A percentile compares a stretch with the other conserved stretches of the same genome.
These are phyloP conservation scores for Diaporthe sp. DNA, from an alignment of 2,329 filamentous ascomycete species.

Conservation along the genomic window DNA sequence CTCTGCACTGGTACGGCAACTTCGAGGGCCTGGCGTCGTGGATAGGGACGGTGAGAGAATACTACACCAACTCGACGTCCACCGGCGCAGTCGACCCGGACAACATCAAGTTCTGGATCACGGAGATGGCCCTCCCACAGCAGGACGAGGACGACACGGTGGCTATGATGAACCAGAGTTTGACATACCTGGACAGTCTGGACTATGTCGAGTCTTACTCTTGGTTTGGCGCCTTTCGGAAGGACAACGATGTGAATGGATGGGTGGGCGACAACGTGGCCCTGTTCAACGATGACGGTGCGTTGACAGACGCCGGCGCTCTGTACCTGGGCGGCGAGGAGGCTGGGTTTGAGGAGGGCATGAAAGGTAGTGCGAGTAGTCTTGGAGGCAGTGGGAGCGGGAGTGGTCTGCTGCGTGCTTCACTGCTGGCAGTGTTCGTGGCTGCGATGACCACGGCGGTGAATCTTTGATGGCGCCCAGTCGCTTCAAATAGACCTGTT, in stretches of 20 bases:
- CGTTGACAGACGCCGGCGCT: constrained; percentile 54
- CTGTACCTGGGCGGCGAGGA: constrained; percentile 55
- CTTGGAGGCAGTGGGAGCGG: constrained; percentile 6
- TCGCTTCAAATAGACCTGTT: neutral
- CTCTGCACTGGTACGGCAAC: constrained; percentile 58
- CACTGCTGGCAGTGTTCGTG: constrained; percentile 6
- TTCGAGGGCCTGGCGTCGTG: constrained; percentile 52
- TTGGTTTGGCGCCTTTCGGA: constrained; percentile 57
- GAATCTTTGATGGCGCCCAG: constrained; percentile 1
- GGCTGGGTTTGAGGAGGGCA: constrained; percentile 54
- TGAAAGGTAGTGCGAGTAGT: constrained; percentile 39
- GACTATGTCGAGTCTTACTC: constrained; percentile 55
- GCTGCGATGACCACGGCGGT: constrained; percentile 2
- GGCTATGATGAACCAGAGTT: constrained; percentile 57
- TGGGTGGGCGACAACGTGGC: constrained; percentile 57
- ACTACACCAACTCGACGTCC: constrained; percentile 47
- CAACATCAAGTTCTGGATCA: constrained; percentile 53
- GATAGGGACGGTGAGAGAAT: constrained; percentile 52
- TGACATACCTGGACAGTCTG: constrained; percentile 51
- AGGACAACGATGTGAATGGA: constrained; percentile 53
- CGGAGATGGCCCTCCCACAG: constrained; percentile 56
- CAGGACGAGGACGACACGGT: constrained; percentile 51
- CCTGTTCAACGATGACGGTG: constrained; percentile 53
- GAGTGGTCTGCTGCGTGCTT: constrained; percentile 10
- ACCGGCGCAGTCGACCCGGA: constrained; percentile 42